Evolutionary conservation across 805 yeast genomes (phyloP).

Genomic region (Metschnikowia picachoensis): DNA sequence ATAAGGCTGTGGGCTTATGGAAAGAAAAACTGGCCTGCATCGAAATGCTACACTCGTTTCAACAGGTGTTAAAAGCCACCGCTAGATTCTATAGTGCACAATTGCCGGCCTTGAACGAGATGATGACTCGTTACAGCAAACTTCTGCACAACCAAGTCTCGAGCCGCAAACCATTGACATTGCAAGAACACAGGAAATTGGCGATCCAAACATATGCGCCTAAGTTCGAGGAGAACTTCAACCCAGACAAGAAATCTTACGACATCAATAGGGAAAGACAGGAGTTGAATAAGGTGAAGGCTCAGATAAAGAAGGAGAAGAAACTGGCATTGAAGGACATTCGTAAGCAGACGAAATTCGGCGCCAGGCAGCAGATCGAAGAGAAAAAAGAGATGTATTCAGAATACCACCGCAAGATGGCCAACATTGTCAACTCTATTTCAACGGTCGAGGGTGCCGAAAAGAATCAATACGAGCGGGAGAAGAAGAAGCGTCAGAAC

Average conservation of each 20-base stretch:
- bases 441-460: constrained; percentile 95
- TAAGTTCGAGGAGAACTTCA: constrained; percentile 91
- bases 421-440: constrained; percentile 77
- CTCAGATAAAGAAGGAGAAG: constrained; percentile 86
- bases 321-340: constrained; percentile 85
- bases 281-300: constrained; percentile 77
- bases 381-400: constrained; percentile 72
- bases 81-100: constrained; percentile 31
- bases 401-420: constrained; percentile 87
- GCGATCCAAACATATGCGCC: constrained; percentile 86
- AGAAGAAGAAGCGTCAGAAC: constrained; percentile 61
- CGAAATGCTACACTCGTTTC: constrained; percentile 54
- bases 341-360: constrained; percentile 83
- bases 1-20: constrained; percentile 43
- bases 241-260: constrained; percentile 90
- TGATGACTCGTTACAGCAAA: constrained; percentile 45
- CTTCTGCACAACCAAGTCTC: constrained; percentile 29
- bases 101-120: constrained; percentile 27
- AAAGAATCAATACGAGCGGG: constrained; percentile 87
- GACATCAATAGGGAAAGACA: constrained; percentile 79
- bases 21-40: constrained; percentile 58
- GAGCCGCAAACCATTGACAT: constrained; percentile 55
- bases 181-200: constrained; percentile 81
- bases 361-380: constrained; percentile 77
- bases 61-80: constrained; percentile 38